phyloP scores from a whole-genome alignment of 2,329 filamentous ascomycete genomes.

The Chalara sp. region DNA sequence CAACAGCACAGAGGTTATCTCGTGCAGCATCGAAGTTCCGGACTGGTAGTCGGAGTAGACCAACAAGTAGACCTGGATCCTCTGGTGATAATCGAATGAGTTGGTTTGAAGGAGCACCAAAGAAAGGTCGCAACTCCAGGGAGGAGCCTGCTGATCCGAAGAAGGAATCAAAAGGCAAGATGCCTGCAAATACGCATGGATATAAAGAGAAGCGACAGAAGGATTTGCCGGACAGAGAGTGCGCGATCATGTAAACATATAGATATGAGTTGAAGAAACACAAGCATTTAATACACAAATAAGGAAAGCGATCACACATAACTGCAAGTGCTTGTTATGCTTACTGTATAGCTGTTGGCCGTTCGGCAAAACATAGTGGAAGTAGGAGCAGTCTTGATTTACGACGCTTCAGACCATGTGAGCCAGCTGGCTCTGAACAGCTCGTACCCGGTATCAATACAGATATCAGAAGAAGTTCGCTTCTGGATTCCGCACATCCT shows the following conservation, averaged over 20 bases:
- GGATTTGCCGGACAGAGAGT: conserved; percentile 39
- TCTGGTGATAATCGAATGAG: conserved; percentile 52
- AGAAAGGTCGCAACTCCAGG: conserved; percentile 17
- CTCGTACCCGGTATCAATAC: too few species aligned
- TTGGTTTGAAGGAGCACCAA: conserved; percentile 9
- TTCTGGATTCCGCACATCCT: too few species aligned
- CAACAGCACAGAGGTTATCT: conserved; percentile 46
- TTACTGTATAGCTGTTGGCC: too few species aligned
- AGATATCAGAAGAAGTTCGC: too few species aligned
- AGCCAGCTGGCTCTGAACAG: too few species aligned
- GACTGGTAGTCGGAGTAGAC: conserved; percentile 43
- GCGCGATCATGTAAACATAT: conserved; percentile 36
- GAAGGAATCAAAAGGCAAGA: conserved; percentile 13
- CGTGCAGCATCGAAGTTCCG: conserved; percentile 50
- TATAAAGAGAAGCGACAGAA: conserved; percentile 19
- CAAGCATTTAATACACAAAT: too few species aligned
- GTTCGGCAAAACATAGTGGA: too few species aligned
- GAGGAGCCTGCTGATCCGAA: conserved; percentile 21
- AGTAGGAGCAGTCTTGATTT: too few species aligned
- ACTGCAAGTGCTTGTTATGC: too few species aligned
- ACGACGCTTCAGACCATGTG: too few species aligned
- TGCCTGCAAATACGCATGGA: conserved; percentile 13
- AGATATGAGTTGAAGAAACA: too few species aligned
- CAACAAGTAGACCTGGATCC: conserved; percentile 40
- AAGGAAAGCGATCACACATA: too few species aligned